These are phyloP conservation scores for Acacia crassicarpa DNA, from an alignment of 306 rosid species.

Conservation along the genomic window DNA sequence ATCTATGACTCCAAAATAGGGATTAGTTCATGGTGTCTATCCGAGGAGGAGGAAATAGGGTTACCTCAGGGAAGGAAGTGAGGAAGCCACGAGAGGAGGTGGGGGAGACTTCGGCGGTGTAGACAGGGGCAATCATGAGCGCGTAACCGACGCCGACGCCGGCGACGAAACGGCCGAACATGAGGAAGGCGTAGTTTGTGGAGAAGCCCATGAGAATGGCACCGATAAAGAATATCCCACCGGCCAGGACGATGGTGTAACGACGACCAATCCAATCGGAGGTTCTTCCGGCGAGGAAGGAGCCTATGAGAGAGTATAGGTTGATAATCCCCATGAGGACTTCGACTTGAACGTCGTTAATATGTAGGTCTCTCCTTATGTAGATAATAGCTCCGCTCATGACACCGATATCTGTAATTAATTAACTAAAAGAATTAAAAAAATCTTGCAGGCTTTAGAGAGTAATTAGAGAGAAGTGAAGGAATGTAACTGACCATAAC, in stretches of 20 bases:
- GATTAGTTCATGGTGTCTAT: too few species aligned
- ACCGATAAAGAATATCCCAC: constrained; percentile 64
- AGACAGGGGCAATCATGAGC: constrained; percentile 80
- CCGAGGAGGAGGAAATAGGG: too few species aligned
- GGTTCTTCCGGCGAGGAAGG: constrained; percentile 70
- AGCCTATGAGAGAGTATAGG: constrained; percentile 66
- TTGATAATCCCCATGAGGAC: constrained; percentile 64
- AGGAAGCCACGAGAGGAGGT: constrained; percentile 83
- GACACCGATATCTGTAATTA: constrained; percentile 74
- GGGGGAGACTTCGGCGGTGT: constrained; percentile 82
- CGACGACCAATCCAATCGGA: constrained; percentile 96
- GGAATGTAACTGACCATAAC: constrained; percentile 64
- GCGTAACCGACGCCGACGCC: constrained; percentile 84
- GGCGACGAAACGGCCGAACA: constrained; percentile 84
- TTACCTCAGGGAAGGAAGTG: constrained; percentile 76
- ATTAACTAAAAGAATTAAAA: background rate
- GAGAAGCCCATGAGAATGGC: constrained; percentile 85
- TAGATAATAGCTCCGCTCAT: constrained; percentile 79
- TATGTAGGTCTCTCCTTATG: constrained; percentile 55
- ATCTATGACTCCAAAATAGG: too few species aligned
- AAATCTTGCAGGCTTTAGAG: background rate
- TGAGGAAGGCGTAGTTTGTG: constrained; percentile 72
- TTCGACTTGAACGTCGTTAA: constrained; percentile 54
- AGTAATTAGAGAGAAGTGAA: background rate
- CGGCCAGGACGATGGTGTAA: constrained; percentile 70